A percentile compares a stretch with the other conserved stretches of the same genome.
phyloP scores from a whole-genome alignment of 768 basidiomycete species.

The Pisolithus marmoratus region DNA sequence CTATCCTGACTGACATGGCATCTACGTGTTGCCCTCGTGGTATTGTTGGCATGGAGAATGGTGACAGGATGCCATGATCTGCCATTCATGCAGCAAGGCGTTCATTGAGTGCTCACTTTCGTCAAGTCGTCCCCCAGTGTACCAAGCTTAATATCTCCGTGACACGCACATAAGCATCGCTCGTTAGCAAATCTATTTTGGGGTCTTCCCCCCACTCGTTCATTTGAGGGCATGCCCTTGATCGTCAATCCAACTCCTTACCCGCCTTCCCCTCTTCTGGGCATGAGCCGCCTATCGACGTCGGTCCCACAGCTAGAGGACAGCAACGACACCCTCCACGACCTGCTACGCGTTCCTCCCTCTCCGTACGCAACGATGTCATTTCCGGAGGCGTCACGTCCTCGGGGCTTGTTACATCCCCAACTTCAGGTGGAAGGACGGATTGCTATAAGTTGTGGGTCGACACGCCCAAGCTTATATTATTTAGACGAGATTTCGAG shows the following conservation, averaged over 20 bases:
- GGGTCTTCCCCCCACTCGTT: too few species aligned
- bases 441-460: conserved; percentile 23
- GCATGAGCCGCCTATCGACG: neutral
- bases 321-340: neutral
- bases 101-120: too few species aligned
- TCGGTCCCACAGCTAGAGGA: neutral
- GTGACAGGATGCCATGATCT: too few species aligned
- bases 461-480: too few species aligned
- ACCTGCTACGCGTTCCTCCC: neutral
- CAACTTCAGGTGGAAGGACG: conserved; percentile 17
- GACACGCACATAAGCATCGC: too few species aligned
- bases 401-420: conserved; percentile 26
- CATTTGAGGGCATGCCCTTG: conserved; percentile 11
- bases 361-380: conserved; percentile 6
- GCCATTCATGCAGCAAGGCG: too few species aligned
- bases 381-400: conserved; percentile 22
- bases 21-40: too few species aligned
- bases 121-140: too few species aligned
- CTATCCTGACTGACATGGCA: too few species aligned
- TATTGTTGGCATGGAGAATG: too few species aligned
- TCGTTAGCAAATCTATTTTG: too few species aligned
- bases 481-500: conserved; percentile 29
- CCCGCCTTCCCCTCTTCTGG: conserved; percentile 15
- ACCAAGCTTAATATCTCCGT: too few species aligned
- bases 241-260: conserved; percentile 27